Evolutionary conservation across 2,329 filamentous ascomycete species (phyloP).

Genomic region (Chaetomium globosum): DNA sequence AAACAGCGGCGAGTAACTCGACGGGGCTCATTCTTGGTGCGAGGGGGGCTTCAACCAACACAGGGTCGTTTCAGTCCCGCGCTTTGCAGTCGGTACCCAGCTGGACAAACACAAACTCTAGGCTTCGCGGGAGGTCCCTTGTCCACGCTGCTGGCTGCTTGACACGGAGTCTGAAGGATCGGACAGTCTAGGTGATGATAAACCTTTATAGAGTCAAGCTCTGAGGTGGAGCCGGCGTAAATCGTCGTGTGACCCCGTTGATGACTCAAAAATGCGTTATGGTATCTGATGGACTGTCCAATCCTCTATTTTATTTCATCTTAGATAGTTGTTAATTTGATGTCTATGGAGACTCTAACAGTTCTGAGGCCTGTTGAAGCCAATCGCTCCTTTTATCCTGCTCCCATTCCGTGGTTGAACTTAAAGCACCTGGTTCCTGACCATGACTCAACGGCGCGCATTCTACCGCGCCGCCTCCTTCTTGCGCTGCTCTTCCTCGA

Average conservation of each 20-base stretch:
- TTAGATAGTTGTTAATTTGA: constrained; percentile 22
- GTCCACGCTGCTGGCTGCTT: constrained; percentile 31
- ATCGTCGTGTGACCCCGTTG: constrained; percentile 45
- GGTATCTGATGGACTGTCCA: constrained; percentile 46
- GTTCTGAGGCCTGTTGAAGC: constrained; percentile 31
- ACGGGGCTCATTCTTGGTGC: constrained; percentile 99
- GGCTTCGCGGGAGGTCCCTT: constrained; percentile 46
- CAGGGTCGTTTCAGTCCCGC: constrained; percentile 49
- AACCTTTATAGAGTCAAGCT: constrained; percentile 98
- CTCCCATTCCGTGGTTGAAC: constrained; percentile 25
- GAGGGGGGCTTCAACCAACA: constrained; percentile 65
- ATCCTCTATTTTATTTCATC: constrained; percentile 18
- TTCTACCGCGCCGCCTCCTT: constrained; percentile 44
- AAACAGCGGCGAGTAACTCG: constrained; percentile 75
- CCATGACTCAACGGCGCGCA: background rate
- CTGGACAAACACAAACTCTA: constrained; percentile 38
- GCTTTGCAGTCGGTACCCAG: constrained; percentile 51
- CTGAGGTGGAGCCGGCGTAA: constrained; percentile 63
- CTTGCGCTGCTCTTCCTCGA: constrained; percentile 61
- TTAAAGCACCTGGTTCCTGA: constrained; percentile 7
- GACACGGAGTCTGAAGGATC: constrained; percentile 40
- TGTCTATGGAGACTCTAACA: constrained; percentile 10
- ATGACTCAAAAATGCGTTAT: constrained; percentile 50
- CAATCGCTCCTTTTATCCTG: constrained; percentile 1
- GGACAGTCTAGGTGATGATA: constrained; percentile 81